These are phyloP conservation scores for Penicillium atrosanguineum DNA, from an alignment of 495 filamentous ascomycete genomes.

Conservation along the genomic window DNA sequence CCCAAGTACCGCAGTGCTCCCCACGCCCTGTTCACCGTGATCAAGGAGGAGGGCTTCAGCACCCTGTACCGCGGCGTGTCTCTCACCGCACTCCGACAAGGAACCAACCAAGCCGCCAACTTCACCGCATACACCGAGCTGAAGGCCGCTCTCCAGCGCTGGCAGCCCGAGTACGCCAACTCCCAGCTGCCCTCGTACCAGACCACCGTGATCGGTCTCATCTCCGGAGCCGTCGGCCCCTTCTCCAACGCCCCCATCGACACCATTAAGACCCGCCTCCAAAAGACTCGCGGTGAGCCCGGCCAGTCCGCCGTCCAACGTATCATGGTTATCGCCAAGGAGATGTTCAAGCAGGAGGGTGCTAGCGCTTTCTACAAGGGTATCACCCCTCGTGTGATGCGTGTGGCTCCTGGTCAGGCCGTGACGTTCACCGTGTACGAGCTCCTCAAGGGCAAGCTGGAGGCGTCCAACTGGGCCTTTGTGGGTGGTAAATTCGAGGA, in stretches of 20 bases:
- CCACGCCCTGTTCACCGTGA: slow-evolving; percentile 88
- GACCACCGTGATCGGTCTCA: slow-evolving; percentile 85
- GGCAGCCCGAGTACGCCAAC: slow-evolving; percentile 60
- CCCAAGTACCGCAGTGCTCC: slow-evolving; percentile 98
- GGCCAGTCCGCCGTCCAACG: slow-evolving; percentile 76
- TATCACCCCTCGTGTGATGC: slow-evolving; percentile 96
- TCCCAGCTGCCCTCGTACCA: slow-evolving; percentile 77
- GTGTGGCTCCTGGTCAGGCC: slow-evolving; percentile 94
- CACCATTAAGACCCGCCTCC: slow-evolving; percentile 96
- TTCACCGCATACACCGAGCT: slow-evolving; percentile 98
- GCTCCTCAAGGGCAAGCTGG: slow-evolving; percentile 78
- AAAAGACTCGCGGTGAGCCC: slow-evolving; percentile 79
- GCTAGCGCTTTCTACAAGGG: slow-evolving; percentile 96
- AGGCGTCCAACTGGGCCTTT: slow-evolving; percentile 64
- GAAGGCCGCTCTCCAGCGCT: slow-evolving; percentile 69
- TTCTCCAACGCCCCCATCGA: slow-evolving; percentile 97
- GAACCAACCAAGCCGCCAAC: slow-evolving; percentile 97
- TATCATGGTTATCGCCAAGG: slow-evolving; percentile 73
- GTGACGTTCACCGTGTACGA: slow-evolving; percentile 99
- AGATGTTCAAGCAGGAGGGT: slow-evolving; percentile 98
- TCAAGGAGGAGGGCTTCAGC: slow-evolving; percentile 84
- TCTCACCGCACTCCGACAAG: slow-evolving; percentile 89
- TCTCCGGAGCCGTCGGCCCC: slow-evolving; percentile 92
- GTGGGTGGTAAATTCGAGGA: slow-evolving; percentile 71
- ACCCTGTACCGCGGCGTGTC: slow-evolving; percentile 90